These are phyloP conservation scores for Peronospora tabacina DNA, from an alignment of 352 stramenopile species.

Conservation along the genomic window DNA sequence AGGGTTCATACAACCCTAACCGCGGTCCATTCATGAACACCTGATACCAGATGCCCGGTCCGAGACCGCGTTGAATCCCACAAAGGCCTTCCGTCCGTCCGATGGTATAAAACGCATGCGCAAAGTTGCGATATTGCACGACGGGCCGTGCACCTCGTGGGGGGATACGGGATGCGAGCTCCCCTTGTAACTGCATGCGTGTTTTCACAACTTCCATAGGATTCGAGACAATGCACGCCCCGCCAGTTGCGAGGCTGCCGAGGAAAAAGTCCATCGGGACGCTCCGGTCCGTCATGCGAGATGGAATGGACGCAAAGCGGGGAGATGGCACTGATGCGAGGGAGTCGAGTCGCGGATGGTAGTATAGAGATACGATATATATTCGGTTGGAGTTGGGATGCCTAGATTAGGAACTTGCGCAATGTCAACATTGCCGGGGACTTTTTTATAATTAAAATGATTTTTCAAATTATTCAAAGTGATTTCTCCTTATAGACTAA, in stretches of 20 bases:
- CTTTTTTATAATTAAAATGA: no score
- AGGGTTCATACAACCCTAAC: conserved; percentile 67
- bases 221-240: conserved; percentile 72
- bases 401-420: no score
- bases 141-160: conserved; percentile 20
- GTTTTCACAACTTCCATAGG: conserved; percentile 89
- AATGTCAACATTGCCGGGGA: no score
- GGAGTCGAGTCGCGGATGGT: no score
- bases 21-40: conserved; percentile 75
- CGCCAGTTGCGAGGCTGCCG: conserved; percentile 53
- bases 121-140: conserved; percentile 79
- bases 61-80: conserved; percentile 73
- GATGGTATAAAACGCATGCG: conserved; percentile 83
- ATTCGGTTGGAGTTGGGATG: no score
- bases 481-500: no score
- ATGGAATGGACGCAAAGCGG: background rate
- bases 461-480: no score
- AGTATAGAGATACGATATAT: no score
- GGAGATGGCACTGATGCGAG: no score
- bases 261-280: conserved; percentile 69
- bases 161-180: conserved; percentile 53
- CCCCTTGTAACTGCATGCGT: conserved; percentile 83
- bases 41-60: conserved; percentile 77
- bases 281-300: conserved; percentile 29
- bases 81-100: conserved; percentile 58